Conservation (phyloP, 1,139 yeast species). For the Pichia sp. region DNA sequence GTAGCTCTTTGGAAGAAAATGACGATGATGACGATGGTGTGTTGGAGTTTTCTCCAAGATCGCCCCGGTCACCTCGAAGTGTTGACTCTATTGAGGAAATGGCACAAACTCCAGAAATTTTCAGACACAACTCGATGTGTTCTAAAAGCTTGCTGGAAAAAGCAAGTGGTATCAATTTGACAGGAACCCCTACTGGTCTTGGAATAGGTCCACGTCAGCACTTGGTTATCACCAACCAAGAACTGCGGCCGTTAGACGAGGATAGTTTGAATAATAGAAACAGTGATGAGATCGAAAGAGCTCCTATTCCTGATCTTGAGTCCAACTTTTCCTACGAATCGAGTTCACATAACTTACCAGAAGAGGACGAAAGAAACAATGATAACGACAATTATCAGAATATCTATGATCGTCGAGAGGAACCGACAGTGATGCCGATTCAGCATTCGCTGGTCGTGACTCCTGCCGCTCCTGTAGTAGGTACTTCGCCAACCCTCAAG, state of each 20-base stretch:
- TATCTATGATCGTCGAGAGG: constrained; percentile 40
- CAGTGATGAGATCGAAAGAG: neutral
- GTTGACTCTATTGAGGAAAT: constrained; percentile 1
- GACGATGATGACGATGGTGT: constrained; percentile 6
- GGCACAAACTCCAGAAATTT: constrained; percentile 8
- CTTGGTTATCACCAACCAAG: constrained; percentile 10
- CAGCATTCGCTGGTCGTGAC: constrained; percentile 28
- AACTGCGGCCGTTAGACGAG: neutral
- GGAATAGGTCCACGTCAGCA: constrained; percentile 5
- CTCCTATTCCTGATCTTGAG: constrained; percentile 9
- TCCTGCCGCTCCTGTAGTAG: constrained; percentile 18
- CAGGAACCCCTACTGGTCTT: constrained; percentile 9
- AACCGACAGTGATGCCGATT: constrained; percentile 51
- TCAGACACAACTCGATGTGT: constrained; percentile 8
- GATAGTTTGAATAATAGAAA: neutral
- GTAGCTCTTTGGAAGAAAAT: neutral
- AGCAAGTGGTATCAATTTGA: neutral
- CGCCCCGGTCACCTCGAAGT: constrained; percentile 1
- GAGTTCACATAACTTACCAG: too few species aligned
- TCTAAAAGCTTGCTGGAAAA: constrained; percentile 3
- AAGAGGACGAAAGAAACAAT: too few species aligned
- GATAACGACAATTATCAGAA: neutral
- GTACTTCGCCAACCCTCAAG: neutral
- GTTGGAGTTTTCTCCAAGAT: constrained; percentile 15
- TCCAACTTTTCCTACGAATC: neutral